Evolutionary conservation across 176 grass and related monocot species (phyloP), one percentile per base, ranked within the genome.

Genomic region (Phoenix dactylifera): DNA sequence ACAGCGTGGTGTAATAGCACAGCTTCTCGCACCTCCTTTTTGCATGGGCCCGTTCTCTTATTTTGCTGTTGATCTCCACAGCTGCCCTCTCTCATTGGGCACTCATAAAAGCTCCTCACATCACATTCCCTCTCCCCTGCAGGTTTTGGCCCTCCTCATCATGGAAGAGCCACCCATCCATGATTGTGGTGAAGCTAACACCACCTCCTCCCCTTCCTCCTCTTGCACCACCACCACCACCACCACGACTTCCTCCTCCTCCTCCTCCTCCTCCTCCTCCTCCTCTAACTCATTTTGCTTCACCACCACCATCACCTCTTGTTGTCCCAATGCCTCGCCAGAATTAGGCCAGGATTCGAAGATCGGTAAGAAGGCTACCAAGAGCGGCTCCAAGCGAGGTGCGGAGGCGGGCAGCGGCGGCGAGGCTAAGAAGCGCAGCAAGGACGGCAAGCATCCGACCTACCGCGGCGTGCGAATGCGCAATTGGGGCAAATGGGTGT

Each of bases 401-500:
- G 68, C 56, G 70, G 78, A 60, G 78, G 65, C 20, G 57, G 7
- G 51, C 20, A 52, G 55, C 24, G 18, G 1, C 16, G 18, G 9
- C 16, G 60, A 16, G 60, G 75, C 19, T 9, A 82, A 65, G 59
- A 77, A 84, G 74, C 53, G 60, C 15, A 70, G 78, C 64, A 69
- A 64, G 70, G 85, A 85, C 53, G 65, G 81, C 49, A 59, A 64
- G 68, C 85, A 88, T 81, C 74, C 82, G 64, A 58, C 64, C 23
- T 71, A 79, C 89, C 58, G 79, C 55, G 85, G 89, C 52, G 85
- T 95, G 60, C 89, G 89, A 24, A 85, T 89, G 89, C 77, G 85
- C 2, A 68, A 57, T 52, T 95, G 89, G 85, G 85, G 89, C 0
- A 89, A 89, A 72, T 95, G 89, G 89, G 89, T 95, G 64, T 95